Evolutionary conservation across 139 green algal genomes (phyloP), one percentile per base, ranked within the genome.

Genomic region (Coccomyxa sp.): DNA sequence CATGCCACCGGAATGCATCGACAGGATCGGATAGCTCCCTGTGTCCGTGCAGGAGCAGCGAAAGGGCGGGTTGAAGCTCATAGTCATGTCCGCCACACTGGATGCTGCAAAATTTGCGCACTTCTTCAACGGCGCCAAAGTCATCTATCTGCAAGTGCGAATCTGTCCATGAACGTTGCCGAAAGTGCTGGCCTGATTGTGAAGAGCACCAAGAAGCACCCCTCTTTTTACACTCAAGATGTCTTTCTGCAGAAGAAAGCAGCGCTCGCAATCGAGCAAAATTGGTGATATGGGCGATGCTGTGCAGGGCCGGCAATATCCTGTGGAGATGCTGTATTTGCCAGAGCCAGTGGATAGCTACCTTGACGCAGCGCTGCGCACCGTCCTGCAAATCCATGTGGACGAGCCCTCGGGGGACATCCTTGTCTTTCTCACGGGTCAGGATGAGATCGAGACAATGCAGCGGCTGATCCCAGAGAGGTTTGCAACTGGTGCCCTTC

Each of bases 21-120:
- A 76, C 67, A 13, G 38, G 38, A 51, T 51, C 38, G 38, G 38
- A 51, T 51, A 51, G 38, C 38, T 51, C 38, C 38, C 38, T 51
- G 38, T 51, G 38, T 51, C 38, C 7, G 17, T 82, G 83, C 83
- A 86, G 83, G 67, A n/a, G 32, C 18, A 25, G 57, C 58, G 83
- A 1, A 58, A 68, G 18, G 67, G 58, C n/a, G 79, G 87, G 81
- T 87, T 98, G 32, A 90, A 93, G 77, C 84, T 99, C 28, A 81
- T 99, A 9, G 86, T 99, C 45, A 99, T 99, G 97, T 96, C 89
- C 60, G 97, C 97, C 79, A 99, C 97, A 0, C 87, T 99, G 76
- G 96, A 99, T 83, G 92, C 94, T 0, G 85, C 83, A 11, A 84
- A 89, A 1, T 97, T 98, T 84, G 82, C 90, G 32, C 18, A 71